These are phyloP conservation scores for Coccomyxa subellipsoidea DNA, from an alignment of 163 green algal genomes.

Conservation along the genomic window DNA sequence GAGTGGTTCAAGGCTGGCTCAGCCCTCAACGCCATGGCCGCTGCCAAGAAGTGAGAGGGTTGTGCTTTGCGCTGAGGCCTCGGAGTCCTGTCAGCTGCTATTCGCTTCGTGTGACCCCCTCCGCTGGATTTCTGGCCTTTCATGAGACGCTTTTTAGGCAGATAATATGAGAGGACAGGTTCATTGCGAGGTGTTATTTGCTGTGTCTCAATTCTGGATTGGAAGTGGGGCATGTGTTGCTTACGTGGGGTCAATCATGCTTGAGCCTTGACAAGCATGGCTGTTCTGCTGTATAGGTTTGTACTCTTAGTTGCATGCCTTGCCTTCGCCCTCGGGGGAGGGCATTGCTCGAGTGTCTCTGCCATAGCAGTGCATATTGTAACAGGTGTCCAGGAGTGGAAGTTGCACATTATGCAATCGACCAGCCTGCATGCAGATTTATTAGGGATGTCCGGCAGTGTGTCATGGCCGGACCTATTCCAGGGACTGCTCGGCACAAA, in stretches of 20 bases:
- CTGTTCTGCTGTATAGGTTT: not conserved
- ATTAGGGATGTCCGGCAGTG: too few relatives aligned
- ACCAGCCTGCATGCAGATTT: not conserved
- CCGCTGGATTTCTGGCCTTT: too few relatives aligned
- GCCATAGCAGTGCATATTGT: not conserved
- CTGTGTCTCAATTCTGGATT: not conserved
- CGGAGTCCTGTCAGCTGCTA: too few relatives aligned
- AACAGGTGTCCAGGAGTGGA: not conserved
- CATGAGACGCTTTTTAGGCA: too few relatives aligned
- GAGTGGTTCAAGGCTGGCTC: conserved; percentile 90
- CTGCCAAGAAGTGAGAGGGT: conserved; percentile 2
- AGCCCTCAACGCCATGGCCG: conserved; percentile 91
- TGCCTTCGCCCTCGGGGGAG: too few relatives aligned
- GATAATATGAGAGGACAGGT: not conserved
- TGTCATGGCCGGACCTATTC: too few relatives aligned
- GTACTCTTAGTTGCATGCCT: not conserved
- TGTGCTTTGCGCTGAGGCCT: not conserved
- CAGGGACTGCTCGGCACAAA: too few relatives aligned
- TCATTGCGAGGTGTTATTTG: not conserved
- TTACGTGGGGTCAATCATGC: not conserved
- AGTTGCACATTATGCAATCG: not conserved
- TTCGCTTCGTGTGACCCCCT: too few relatives aligned
- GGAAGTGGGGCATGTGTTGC: not conserved
- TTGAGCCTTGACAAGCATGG: not conserved
- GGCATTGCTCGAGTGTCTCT: not conserved